These are phyloP conservation scores for Botryotinia calthae DNA, from an alignment of 2,329 filamentous ascomycete species.

Conservation along the genomic window DNA sequence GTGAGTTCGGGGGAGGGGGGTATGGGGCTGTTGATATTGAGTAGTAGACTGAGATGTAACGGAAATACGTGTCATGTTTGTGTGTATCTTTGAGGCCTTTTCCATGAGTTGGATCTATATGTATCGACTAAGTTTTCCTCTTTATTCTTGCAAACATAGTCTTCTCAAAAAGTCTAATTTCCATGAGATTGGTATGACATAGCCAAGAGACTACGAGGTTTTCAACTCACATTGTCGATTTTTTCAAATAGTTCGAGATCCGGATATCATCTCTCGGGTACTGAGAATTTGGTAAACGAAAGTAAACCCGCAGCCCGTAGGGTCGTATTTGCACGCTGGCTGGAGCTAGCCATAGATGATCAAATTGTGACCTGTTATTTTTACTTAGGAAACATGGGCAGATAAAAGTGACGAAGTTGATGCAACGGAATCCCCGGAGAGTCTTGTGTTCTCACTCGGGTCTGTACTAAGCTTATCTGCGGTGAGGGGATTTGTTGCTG, in stretches of 20 bases:
- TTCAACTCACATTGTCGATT: background rate
- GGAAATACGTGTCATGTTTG: background rate
- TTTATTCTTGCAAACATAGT: background rate
- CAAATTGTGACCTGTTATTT: background rate
- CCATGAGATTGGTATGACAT: fast-evolving
- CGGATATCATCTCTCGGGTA: background rate
- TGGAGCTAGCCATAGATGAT: background rate
- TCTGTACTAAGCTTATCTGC: background rate
- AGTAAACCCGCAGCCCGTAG: fast-evolving
- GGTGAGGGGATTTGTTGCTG: too few species aligned
- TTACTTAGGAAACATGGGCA: background rate
- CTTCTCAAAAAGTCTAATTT: fast-evolving
- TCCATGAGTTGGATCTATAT: background rate
- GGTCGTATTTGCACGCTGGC: background rate
- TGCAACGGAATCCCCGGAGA: too few species aligned
- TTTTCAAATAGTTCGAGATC: background rate
- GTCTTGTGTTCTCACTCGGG: background rate
- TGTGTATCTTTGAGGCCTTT: background rate
- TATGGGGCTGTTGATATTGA: background rate
- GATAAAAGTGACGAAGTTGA: background rate
- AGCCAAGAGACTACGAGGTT: background rate
- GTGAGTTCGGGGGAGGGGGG: background rate
- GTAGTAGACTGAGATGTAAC: background rate
- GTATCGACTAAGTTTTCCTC: background rate
- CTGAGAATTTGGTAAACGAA: background rate